These are phyloP conservation scores for Biscogniauxia mediterranea DNA, from an alignment of 2,329 filamentous ascomycete genomes.

Conservation along the genomic window DNA sequence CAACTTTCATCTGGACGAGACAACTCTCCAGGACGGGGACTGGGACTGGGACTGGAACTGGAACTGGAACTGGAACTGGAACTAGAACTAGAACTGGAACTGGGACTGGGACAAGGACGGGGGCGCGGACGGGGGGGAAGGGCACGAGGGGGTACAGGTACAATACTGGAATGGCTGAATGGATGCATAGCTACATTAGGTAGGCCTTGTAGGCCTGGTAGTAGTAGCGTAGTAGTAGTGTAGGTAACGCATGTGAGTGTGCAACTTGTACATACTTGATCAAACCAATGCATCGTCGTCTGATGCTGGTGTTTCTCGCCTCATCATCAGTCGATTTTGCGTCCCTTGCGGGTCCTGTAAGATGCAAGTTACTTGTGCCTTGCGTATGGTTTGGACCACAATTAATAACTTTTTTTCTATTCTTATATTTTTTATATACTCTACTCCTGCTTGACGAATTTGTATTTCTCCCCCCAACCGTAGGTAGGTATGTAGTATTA, in stretches of 20 bases:
- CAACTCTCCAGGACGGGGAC: not conserved
- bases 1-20: conserved; percentile 20
- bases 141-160: not conserved
- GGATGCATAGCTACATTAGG: too few relatives aligned
- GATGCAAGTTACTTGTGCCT: not conserved
- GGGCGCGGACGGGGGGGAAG: too few relatives aligned
- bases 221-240: too few relatives aligned
- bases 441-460: not conserved
- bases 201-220: too few relatives aligned
- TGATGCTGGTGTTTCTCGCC: not conserved
- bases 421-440: not conserved
- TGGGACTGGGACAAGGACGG: too few relatives aligned
- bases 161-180: too few relatives aligned
- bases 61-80: too few relatives aligned
- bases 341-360: not conserved
- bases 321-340: not conserved
- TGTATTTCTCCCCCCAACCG: not conserved
- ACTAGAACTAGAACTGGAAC: not conserved
- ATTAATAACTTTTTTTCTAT: not conserved
- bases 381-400: not conserved
- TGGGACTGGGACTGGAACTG: not conserved
- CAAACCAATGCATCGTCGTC: not conserved
- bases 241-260: not conserved
- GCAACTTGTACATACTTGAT: not conserved
- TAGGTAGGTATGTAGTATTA: not conserved